Base-by-base conservation (phyloP, 2,329 filamentous ascomycete genomes). In the Monilinia polystroma region DNA sequence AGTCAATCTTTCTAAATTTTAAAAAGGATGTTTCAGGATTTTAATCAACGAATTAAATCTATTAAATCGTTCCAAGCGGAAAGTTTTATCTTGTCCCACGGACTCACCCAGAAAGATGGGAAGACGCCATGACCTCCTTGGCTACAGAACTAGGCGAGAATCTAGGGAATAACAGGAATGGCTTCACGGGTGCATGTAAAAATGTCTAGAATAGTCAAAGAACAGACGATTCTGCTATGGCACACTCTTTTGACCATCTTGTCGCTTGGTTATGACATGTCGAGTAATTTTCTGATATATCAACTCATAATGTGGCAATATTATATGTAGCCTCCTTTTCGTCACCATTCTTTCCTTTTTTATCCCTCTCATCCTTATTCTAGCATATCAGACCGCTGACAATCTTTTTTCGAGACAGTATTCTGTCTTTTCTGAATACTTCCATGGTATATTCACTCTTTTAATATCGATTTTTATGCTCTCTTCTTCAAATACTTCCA, bases 271-370 rank as follows among this genome's bases (percentile, higher is more conserved):
- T 20, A 16, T 47, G n/a, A 58, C n/a, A 52, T 51, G 29, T 38
- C 53, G 43, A 41, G 52, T 58, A 43, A 51, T 51, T 64, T 35
- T 51, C 38, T 58, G 53, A 64, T 64, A 10, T 63, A 4, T 54
- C 49, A 14, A 32, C 47, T 23, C 32, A 43, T 38, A 16, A 14
- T n/a, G 16, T 58, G 23, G 29, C 10, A 26, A 51, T 38, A 4
- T 20, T 49, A 59, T 65, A 59, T 65, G 41, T 59, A 38, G 59
- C n/a, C 23, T 58, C 41, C n/a, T 41, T 26, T 29, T n/a, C 41
- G 16, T n/a, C 41, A 26, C n/a, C 4, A 20, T 14, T 58, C 63
- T 41, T 58, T 64, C 14, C 18, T 16, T n/a, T 4, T 41, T 7
- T n/a, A 29, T 41, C 18, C 23, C 16, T 51, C 45, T 16, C 43